A percentile compares a stretch with the other conserved stretches of the same genome.
Evolutionary conservation across 225 moss, liverwort and hornwort species (phyloP).

Genomic region (Straminergon stramineum): DNA sequence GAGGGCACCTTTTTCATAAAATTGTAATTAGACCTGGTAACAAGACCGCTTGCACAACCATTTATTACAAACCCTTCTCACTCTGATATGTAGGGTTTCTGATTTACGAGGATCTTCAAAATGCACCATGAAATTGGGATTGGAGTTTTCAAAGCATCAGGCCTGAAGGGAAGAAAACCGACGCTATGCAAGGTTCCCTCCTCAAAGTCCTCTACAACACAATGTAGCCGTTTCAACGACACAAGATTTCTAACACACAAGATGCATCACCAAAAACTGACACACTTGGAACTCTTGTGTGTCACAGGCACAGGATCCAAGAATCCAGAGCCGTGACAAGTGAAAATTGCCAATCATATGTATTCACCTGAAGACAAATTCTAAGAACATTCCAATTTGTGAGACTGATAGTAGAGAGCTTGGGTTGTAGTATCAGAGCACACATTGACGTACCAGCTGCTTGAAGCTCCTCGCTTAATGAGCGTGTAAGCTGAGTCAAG

Average conservation of each 20-base stretch:
- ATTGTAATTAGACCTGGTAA: background rate
- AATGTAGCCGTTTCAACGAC: background rate
- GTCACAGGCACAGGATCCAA: background rate
- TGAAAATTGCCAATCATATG: background rate
- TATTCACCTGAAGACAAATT: background rate
- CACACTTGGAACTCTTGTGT: background rate
- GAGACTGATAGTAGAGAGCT: background rate
- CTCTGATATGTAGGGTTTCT: background rate
- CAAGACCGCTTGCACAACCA: background rate
- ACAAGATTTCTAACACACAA: background rate
- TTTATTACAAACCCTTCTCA: background rate
- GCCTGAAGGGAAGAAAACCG: background rate
- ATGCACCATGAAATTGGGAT: background rate
- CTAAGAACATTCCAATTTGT: background rate
- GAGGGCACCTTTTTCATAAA: no score
- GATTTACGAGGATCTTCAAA: background rate
- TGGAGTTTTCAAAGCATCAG: background rate
- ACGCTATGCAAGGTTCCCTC: background rate
- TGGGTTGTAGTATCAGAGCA: background rate
- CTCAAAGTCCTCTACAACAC: background rate
- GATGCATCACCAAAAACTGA: background rate
- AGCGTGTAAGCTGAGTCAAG: conserved; percentile 78
- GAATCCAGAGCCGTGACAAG: background rate
- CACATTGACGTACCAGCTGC: conserved; percentile 45
- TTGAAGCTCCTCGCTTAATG: conserved; percentile 75